Evolutionary conservation across 1,139 yeast species (phyloP), one percentile per base, ranked within the genome.

Genomic region (Arxiozyma bovina): DNA sequence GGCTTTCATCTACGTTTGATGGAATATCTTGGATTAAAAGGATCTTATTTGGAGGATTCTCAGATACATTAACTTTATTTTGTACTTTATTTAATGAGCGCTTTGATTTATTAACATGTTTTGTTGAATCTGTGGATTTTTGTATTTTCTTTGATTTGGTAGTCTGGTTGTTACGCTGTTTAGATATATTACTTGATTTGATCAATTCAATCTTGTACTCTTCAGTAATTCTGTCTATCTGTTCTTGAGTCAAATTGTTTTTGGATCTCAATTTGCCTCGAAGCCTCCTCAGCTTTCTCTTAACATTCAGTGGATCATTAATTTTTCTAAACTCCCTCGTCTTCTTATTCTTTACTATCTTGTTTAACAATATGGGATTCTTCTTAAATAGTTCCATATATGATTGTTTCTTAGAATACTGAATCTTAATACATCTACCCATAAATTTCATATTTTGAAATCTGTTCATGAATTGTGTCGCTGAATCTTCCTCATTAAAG

Each of bases 11-110:
- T 4, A 75, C 67, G n/a, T 70, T 74, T 3, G 63, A 63, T 0
- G 90, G 83, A 49, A 89, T 69, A 54, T 81, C 77, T 62, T 89
- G 94, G 20, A 90, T 68, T 52, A 93, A 77, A 48, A 93, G 72
- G 12, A 82, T 76, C 57, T 80, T 83, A 72, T 87, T 83, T 0
- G 96, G 93, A 15, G 89, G 88, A 49, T 64, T 66, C 1, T 51
- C 59, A 12, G 43, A 53, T 3, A 51, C 49, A 30, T 53, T 48
- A 12, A 34, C 47, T 21, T 42, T 43, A 34, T 20, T 40, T 50
- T 17, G 40, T 46, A 17, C 43, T n/a, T 38, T 50, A 23, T 20
- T 43, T 30, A 17, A 27, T 30, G 20, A 11, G 43, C 11, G 21
- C 45, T 23, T 12, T 8, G 4, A 20, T 50, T 38, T 45, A 22